A percentile compares a stretch with the other conserved stretches of the same genome.
phyloP scores from a whole-genome alignment of 495 filamentous ascomycete genomes.

The Pseudevernia furfuracea region DNA sequence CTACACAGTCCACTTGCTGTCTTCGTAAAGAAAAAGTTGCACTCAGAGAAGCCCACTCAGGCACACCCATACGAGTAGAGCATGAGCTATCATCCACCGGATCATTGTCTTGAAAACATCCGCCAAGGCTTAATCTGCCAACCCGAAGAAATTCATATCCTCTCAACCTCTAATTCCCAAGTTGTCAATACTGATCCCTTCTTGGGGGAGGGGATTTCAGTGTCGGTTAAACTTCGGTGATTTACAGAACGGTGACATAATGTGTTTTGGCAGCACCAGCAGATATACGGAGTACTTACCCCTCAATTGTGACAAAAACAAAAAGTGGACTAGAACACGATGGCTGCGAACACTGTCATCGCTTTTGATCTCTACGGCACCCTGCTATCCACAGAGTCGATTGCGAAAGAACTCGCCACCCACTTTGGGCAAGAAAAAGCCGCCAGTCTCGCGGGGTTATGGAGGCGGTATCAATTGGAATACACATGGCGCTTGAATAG shows the following conservation, averaged over 20 bases:
- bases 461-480: conserved; percentile 62
- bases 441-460: conserved; percentile 46
- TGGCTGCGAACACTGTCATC: conserved; percentile 37
- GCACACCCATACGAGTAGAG: no score
- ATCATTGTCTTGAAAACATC: no score
- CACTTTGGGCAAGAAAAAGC: conserved; percentile 49
- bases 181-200: no score
- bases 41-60: no score
- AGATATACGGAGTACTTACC: no score
- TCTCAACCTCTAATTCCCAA: no score
- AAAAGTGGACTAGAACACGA: not conserved
- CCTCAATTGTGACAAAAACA: not conserved
- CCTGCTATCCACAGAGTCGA: conserved; percentile 61
- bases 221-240: not conserved
- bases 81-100: no score
- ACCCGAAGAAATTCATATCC: no score
- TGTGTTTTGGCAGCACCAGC: not conserved
- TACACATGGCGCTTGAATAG: conserved; percentile 77
- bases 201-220: no score
- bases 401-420: conserved; percentile 45
- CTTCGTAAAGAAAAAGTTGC: no score
- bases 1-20: no score
- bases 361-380: conserved; percentile 76
- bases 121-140: no score
- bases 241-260: not conserved